Base-by-base conservation (phyloP, 345 rosid genomes). In the Aquilaria sinensis region DNA sequence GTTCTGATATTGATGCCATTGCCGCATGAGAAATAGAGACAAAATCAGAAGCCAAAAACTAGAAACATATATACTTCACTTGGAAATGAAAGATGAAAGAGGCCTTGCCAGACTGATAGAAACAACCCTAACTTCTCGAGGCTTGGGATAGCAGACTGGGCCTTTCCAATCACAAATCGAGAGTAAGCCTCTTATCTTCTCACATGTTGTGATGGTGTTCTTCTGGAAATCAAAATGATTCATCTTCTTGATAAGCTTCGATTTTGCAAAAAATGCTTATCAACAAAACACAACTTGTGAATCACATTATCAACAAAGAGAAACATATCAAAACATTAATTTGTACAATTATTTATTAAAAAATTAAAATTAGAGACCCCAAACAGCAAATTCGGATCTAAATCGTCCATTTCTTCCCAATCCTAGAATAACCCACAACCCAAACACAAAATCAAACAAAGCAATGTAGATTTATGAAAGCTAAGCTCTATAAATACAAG, bases 81-180 rank as follows among this genome's bases (percentile, higher is more conserved):
- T 80, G 85, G 70, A 76, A 83, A 67, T 83, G 75, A 45, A 81
- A 23, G 23, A 23, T 23, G 23, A 23, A 23, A 23, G 68, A 1
- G 90, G 75, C 69, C 73, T 72, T 57, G 47, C 49, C 12, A 68
- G 74, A 72, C 66, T 81, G 62, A 64, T 75, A 3, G 85, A 65
- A 15, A 76, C 71, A 50, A 67, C 53, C 50, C 88, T 84, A 45
- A 85, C 70, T 7, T 90, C 86, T 31, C 88, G 88, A 53, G 97
- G 99, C 81, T 80, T 93, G n/a, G 96, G 99, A 64, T 95, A 90
- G 71, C 84, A 77, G 31, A 93, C 76, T 10, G 78, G 67, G 55
- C 75, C 92, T 78, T 68, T 83, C 43, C 23, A 23, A 23, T 23
- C 23, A 23, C 23, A 23, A 23, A 23, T 23, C 23, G 23, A 23